phyloP scores from a whole-genome alignment of 305 asterid genomes.

The Fraxinus paxiana region DNA sequence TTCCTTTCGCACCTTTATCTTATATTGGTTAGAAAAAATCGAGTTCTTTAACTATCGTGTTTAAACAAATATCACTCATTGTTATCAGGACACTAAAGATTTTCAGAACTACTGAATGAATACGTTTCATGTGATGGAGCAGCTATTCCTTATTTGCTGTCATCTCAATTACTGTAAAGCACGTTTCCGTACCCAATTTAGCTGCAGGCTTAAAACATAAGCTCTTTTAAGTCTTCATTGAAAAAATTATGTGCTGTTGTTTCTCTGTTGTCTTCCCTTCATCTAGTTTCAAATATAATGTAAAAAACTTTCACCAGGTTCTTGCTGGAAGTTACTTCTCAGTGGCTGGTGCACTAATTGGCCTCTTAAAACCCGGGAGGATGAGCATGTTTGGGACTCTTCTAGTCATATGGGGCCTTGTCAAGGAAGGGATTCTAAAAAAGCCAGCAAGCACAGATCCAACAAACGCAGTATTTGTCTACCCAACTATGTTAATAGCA shows the following conservation, averaged over 20 bases:
- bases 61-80: background rate
- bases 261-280: background rate
- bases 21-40: no score
- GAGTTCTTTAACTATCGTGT: background rate
- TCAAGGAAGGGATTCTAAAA: conserved; percentile 77
- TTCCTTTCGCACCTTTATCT: no score
- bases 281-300: background rate
- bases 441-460: conserved; percentile 55
- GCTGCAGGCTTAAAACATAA: background rate
- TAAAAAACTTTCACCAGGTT: conserved; percentile 42
- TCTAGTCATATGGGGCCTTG: conserved; percentile 80
- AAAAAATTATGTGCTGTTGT: background rate
- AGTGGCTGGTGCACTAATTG: conserved; percentile 79
- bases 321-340: conserved; percentile 94
- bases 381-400: conserved; percentile 98
- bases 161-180: background rate
- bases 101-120: background rate
- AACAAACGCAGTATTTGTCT: conserved; percentile 56
- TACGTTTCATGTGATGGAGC: background rate
- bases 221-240: background rate
- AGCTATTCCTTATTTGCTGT: background rate
- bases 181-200: background rate
- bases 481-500: conserved; percentile 86
- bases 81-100: background rate
- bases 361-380: conserved; percentile 75